Percentiles rank a stretch among this genome's conserved stretches.
Conservation (phyloP, 192 early-diverging fungal species). For the Coemansia sp. region DNA sequence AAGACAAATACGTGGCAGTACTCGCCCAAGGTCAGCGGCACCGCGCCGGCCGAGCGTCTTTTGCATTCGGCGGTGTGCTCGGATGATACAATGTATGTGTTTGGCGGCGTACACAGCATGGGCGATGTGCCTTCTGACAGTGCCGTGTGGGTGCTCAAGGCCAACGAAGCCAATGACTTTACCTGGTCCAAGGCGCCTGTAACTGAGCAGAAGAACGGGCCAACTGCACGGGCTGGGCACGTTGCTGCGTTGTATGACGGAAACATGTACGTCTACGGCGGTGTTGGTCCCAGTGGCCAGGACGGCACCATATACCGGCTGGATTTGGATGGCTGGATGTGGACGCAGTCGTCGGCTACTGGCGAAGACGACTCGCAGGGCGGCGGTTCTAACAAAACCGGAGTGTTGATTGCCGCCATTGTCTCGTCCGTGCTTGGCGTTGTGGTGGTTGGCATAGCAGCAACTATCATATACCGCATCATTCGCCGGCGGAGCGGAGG, state of each 20-base stretch:
- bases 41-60: conserved; percentile 52
- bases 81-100: conserved; percentile 63
- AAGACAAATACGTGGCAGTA: conserved; percentile 53
- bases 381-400: conserved; percentile 24
- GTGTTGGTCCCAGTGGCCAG: conserved; percentile 49
- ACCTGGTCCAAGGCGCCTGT: conserved; percentile 47
- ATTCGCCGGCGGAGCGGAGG: conserved; percentile 19
- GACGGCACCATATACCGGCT: conserved; percentile 64
- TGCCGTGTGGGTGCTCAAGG: conserved; percentile 47
- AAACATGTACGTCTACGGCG: conserved; percentile 66
- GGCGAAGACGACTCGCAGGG: conserved; percentile 11
- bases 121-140: conserved; percentile 42
- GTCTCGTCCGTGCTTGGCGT: conserved; percentile 45
- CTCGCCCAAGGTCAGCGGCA: conserved; percentile 30
- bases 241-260: conserved; percentile 54
- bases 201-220: conserved; percentile 36
- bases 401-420: conserved; percentile 47
- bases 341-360: conserved; percentile 49
- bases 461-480: conserved; percentile 36
- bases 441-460: conserved; percentile 40
- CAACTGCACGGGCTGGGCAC: conserved; percentile 56
- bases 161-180: conserved; percentile 10
- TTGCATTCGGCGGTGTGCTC: conserved; percentile 64
- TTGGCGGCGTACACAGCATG: conserved; percentile 49
- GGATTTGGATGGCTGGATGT: conserved; percentile 54